phyloP scores from a whole-genome alignment of 2,329 filamentous ascomycete species.

The Penicillium sp. region DNA sequence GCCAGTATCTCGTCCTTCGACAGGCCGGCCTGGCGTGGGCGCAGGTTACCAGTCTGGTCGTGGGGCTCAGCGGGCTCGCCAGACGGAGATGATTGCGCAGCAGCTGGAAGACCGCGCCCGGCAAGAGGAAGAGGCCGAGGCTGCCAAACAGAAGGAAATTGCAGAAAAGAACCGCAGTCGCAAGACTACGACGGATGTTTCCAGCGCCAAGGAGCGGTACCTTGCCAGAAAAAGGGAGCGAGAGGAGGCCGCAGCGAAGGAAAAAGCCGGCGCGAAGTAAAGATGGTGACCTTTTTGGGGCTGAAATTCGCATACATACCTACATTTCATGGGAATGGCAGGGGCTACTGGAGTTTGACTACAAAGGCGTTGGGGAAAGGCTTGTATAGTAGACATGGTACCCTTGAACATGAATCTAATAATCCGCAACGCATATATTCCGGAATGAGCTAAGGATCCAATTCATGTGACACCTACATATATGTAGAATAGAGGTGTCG shows the following conservation, averaged over 20 bases:
- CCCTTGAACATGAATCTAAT: too few relatives aligned
- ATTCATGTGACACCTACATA: too few relatives aligned
- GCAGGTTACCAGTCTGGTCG: conserved; percentile 39
- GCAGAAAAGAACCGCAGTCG: conserved; percentile 57
- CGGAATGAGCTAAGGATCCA: too few relatives aligned
- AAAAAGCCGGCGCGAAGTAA: conserved; percentile 17
- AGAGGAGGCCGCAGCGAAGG: conserved; percentile 38
- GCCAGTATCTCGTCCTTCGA: conserved; percentile 17
- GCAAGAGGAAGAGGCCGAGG: conserved; percentile 57
- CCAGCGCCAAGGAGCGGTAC: conserved; percentile 60
- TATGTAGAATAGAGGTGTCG: too few relatives aligned
- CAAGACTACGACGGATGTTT: conserved; percentile 58
- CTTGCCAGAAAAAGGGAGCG: conserved; percentile 58
- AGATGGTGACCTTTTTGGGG: neutral
- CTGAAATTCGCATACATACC: conserved; percentile 1
- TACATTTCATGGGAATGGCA: conserved; percentile 3
- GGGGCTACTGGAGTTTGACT: neutral
- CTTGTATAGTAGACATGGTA: too few relatives aligned
- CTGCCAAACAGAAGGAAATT: conserved; percentile 52
- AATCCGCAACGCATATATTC: too few relatives aligned
- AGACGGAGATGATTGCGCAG: conserved; percentile 59
- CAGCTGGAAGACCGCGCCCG: conserved; percentile 58
- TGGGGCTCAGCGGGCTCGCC: conserved; percentile 51
- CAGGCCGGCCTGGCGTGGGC: conserved; percentile 21
- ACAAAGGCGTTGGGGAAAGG: too few relatives aligned